Percentiles rank a stretch among this genome's conserved stretches.
Conservation (phyloP, 805 yeast species). For the Saccharomyces jurei region DNA sequence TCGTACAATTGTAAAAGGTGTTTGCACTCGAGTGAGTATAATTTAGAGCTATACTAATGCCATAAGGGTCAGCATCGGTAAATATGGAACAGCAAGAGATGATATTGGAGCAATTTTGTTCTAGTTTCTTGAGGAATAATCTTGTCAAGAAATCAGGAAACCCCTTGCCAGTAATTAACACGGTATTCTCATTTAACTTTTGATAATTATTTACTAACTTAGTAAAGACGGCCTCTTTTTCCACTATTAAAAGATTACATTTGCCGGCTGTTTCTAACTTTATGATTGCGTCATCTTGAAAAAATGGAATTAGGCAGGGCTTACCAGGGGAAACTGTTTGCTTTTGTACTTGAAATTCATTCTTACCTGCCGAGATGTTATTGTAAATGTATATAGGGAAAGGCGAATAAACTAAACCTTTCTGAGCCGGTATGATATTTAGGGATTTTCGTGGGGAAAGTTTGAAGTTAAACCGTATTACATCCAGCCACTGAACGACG, state of each 20-base stretch:
- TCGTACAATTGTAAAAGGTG: constrained; percentile 7
- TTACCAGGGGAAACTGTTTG: constrained; percentile 3
- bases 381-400: constrained; percentile 1
- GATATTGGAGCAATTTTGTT: constrained; percentile 10
- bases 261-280: constrained; percentile 2
- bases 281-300: constrained; percentile 18
- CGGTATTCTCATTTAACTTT: constrained; percentile 9
- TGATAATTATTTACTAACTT: constrained; percentile 17
- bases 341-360: background rate
- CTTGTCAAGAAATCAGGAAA: constrained; percentile 56
- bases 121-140: constrained; percentile 33
- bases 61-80: constrained; percentile 64
- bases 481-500: constrained; percentile 36
- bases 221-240: constrained; percentile 46
- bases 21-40: constrained; percentile 25
- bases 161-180: constrained; percentile 60
- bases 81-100: constrained; percentile 35
- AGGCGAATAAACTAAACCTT: constrained; percentile 42
- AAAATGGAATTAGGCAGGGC: constrained; percentile 35
- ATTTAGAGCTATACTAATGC: constrained; percentile 46
- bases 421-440: constrained; percentile 50
- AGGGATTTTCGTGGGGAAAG: constrained; percentile 31
- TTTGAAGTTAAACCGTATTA: constrained; percentile 34
- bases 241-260: constrained; percentile 32
- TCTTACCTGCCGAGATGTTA: background rate